A percentile compares a stretch with the other conserved stretches of the same genome.
phyloP scores from a whole-genome alignment of 202 grass and related monocot species.

The Sporobolus alterniflorus region DNA sequence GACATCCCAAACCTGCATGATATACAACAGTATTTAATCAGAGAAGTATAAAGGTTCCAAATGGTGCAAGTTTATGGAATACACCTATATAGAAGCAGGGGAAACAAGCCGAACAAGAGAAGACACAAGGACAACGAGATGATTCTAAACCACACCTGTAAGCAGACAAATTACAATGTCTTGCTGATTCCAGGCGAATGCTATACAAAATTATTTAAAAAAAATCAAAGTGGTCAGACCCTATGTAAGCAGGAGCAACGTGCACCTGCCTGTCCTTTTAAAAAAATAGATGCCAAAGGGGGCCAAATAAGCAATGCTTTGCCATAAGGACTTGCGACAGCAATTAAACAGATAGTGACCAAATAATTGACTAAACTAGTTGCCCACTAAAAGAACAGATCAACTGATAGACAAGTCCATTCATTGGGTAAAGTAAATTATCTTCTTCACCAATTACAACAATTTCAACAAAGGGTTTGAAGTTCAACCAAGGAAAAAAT shows the following conservation, averaged over 20 bases:
- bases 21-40: constrained; percentile 18
- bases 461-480: constrained; percentile 14
- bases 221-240: not conserved
- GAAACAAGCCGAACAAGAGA: constrained; percentile 17
- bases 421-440: constrained; percentile 1
- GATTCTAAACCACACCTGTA: constrained; percentile 8
- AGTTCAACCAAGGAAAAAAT: constrained; percentile 18
- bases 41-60: constrained; percentile 1
- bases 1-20: constrained; percentile 95
- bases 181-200: constrained; percentile 14
- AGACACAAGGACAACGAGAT: not conserved
- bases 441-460: constrained; percentile 21
- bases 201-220: not conserved
- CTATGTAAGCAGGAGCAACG: too few species aligned
- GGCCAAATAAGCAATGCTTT: not conserved
- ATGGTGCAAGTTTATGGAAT: constrained; percentile 12
- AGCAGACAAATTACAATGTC: constrained; percentile 19
- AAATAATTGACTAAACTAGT: not conserved
- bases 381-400: not conserved
- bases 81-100: constrained; percentile 21
- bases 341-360: constrained; percentile 28
- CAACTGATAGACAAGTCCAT: not conserved
- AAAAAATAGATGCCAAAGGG: not conserved
- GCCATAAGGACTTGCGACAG: not conserved
- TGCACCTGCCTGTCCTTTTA: too few species aligned